phyloP scores from a whole-genome alignment of 2,329 filamentous ascomycete genomes.

The Phialophora chinensis region DNA sequence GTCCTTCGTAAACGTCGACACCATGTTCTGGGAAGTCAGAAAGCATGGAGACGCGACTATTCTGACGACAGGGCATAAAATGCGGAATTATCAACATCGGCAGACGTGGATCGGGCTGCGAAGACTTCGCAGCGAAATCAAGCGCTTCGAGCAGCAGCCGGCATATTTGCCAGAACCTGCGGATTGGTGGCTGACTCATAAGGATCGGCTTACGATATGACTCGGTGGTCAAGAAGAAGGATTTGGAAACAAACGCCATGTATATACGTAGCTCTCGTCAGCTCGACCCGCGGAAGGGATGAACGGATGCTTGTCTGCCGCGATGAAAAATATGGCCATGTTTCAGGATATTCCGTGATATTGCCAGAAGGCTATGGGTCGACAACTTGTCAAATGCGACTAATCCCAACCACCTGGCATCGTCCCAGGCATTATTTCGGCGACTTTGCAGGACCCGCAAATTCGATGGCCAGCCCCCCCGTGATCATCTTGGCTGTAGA shows the following conservation, averaged over 20 bases:
- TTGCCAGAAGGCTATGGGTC: neutral
- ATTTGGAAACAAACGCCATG: neutral
- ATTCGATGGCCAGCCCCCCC: slow-evolving; percentile 4
- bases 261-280: neutral
- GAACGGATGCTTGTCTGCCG: neutral
- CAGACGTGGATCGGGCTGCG: slow-evolving; percentile 39
- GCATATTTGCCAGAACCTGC: slow-evolving; percentile 29
- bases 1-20: slow-evolving; percentile 29
- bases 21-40: slow-evolving; percentile 39
- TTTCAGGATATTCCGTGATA: neutral
- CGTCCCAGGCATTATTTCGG: slow-evolving; percentile 8
- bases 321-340: neutral
- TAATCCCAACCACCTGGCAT: slow-evolving; percentile 26
- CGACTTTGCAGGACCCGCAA: slow-evolving; percentile 18
- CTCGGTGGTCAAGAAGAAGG: neutral
- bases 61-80: slow-evolving; percentile 36
- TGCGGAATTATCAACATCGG: slow-evolving; percentile 36
- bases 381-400: neutral
- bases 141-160: slow-evolving; percentile 30
- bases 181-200: slow-evolving; percentile 26
- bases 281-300: neutral
- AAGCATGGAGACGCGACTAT: slow-evolving; percentile 35
- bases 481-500: neutral
- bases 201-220: slow-evolving; percentile 18
- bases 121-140: slow-evolving; percentile 35